These are phyloP conservation scores for Gossypium arboreum DNA, from an alignment of 345 rosid species.

Conservation along the genomic window DNA sequence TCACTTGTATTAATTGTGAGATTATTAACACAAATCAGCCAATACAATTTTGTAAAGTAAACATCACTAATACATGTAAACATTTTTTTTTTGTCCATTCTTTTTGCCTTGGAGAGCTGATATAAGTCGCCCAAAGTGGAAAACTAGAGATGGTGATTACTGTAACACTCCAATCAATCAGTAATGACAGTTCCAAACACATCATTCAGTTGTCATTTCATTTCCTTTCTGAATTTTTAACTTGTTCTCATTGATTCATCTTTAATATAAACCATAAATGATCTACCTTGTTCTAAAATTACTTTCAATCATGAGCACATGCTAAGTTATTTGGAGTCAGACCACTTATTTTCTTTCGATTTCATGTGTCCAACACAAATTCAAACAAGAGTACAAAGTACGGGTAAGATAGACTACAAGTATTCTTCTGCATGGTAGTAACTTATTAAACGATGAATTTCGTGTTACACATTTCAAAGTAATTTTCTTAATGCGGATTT, in stretches of 20 bases:
- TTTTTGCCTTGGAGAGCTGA: not conserved
- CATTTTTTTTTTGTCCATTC: not conserved
- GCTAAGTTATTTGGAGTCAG: too few species aligned
- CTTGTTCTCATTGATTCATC: not conserved
- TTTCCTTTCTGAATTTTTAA: not conserved
- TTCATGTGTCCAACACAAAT: too few species aligned
- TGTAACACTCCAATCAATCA: not conserved
- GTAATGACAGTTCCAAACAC: too few species aligned
- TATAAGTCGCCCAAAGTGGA: not conserved
- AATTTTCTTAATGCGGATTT: not conserved
- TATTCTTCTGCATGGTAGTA: not conserved
- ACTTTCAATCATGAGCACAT: too few species aligned
- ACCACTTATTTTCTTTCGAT: too few species aligned
- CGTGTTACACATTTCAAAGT: not conserved
- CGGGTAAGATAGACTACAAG: too few species aligned
- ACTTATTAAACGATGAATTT: not conserved
- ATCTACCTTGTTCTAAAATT: not conserved
- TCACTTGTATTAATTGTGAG: not conserved
- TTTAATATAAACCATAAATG: not conserved
- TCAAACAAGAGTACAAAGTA: too few species aligned
- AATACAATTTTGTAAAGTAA: slow-evolving; percentile 15
- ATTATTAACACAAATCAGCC: not conserved
- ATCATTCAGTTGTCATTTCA: not conserved
- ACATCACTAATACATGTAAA: not conserved
- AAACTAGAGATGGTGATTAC: not conserved